Percentiles rank a stretch among this genome's conserved stretches.
Conservation (phyloP, 192 early-diverging fungal genomes). For the Umbelopsis ramanniana region DNA sequence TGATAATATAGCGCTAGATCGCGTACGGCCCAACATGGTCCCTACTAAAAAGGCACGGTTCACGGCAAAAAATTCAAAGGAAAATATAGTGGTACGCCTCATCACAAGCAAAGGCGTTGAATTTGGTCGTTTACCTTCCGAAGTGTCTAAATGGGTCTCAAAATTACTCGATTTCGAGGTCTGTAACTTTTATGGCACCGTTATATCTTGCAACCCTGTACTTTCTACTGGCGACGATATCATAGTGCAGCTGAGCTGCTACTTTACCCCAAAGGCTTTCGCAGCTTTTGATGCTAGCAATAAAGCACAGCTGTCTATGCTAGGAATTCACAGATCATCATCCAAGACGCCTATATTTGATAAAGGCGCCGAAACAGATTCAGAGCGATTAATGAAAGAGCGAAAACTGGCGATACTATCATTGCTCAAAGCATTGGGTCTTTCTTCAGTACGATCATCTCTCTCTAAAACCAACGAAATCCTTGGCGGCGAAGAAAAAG, state of each 20-base stretch:
- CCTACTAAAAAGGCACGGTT: slow-evolving; percentile 26
- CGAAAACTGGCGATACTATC: slow-evolving; percentile 28
- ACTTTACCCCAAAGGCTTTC: slow-evolving; percentile 38
- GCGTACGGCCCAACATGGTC: slow-evolving; percentile 32
- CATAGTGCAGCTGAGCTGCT: slow-evolving; percentile 45
- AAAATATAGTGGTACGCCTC: slow-evolving; percentile 58
- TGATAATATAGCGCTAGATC: slow-evolving; percentile 39
- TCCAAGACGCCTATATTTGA: background rate
- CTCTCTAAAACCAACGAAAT: slow-evolving; percentile 16
- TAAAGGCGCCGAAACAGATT: slow-evolving; percentile 16
- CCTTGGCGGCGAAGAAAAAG: slow-evolving; percentile 1
- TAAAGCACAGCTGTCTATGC: background rate
- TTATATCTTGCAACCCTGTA: slow-evolving; percentile 35
- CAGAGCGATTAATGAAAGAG: background rate
- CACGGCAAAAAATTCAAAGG: slow-evolving; percentile 20
- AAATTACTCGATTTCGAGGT: slow-evolving; percentile 51
- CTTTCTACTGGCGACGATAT: slow-evolving; percentile 51
- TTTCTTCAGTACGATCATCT: slow-evolving; percentile 29
- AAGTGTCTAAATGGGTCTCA: slow-evolving; percentile 46
- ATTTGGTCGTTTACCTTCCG: slow-evolving; percentile 49
- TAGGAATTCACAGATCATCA: background rate
- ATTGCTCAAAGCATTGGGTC: slow-evolving; percentile 24
- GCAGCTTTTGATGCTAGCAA: slow-evolving; percentile 5
- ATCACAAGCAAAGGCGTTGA: slow-evolving; percentile 41
- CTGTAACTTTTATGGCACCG: slow-evolving; percentile 50